phyloP scores from a whole-genome alignment of 169 alveolate species.

The Theileria sp. region DNA sequence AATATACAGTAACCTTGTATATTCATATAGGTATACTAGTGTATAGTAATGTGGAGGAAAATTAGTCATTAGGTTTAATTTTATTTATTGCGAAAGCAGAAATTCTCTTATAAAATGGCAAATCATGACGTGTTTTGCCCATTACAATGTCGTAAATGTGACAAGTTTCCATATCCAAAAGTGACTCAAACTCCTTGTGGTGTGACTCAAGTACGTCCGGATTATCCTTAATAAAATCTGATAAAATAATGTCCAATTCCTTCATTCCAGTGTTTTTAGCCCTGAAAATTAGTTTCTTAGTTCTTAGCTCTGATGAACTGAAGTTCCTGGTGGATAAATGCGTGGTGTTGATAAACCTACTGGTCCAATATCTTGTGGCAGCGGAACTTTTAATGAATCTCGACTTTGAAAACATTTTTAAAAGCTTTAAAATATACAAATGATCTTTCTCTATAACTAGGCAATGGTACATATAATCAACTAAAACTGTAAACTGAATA shows the following conservation, averaged over 20 bases:
- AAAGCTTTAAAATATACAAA: neutral
- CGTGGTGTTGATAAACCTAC: neutral
- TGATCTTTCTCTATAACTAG: neutral
- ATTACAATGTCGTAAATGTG: conserved; percentile 18
- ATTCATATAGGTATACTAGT: neutral
- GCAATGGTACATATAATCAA: neutral
- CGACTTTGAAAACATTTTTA: neutral
- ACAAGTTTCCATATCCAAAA: conserved; percentile 21
- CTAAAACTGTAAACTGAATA: neutral
- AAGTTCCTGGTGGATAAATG: neutral
- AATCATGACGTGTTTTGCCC: conserved; percentile 1
- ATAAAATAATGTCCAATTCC: conserved; percentile 50
- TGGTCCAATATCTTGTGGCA: neutral
- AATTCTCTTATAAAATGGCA: neutral
- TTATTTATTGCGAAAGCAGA: neutral
- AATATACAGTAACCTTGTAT: neutral
- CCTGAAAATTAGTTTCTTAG: conserved; percentile 36
- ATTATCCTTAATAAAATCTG: conserved; percentile 17
- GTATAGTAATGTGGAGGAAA: neutral
- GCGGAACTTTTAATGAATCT: neutral
- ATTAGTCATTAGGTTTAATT: neutral
- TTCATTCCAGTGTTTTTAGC: conserved; percentile 63
- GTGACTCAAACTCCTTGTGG: conserved; percentile 4
- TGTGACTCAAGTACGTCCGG: neutral
- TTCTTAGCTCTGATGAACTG: neutral